Evolutionary conservation across 2,329 filamentous ascomycete genomes (phyloP).

Genomic region (Huntiella omanensis): DNA sequence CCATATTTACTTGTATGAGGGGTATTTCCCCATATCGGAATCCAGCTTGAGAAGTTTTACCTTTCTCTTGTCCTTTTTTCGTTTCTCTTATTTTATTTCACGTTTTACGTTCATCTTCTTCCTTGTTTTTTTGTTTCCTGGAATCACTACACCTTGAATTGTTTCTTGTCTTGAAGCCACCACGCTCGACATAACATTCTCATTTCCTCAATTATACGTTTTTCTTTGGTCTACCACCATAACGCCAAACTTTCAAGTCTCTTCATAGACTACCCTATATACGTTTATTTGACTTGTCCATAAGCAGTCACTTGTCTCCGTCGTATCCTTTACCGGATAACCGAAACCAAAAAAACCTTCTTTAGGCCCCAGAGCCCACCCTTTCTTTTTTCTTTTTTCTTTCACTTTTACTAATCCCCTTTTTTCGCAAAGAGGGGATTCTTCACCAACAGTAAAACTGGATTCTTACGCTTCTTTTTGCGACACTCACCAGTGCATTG

Average conservation of each 20-base stretch:
- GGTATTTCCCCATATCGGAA: constrained; percentile 9
- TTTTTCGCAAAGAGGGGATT: constrained; percentile 9
- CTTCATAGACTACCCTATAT: background rate
- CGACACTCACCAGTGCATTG: constrained; percentile 7
- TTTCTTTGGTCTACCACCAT: too few species aligned
- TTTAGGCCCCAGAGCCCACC: constrained; percentile 3
- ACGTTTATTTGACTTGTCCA: background rate
- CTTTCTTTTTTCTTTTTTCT: constrained; percentile 2
- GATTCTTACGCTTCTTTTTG: constrained; percentile 6
- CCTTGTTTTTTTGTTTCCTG: background rate
- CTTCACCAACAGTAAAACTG: constrained; percentile 7
- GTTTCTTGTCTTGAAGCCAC: background rate
- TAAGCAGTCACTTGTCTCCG: background rate
- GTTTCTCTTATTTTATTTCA: background rate
- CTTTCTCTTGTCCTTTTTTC: background rate
- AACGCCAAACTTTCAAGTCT: background rate
- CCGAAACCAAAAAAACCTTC: background rate
- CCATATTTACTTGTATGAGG: constrained; percentile 7
- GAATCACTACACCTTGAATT: background rate
- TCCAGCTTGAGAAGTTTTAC: constrained; percentile 6
- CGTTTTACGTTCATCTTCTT: background rate
- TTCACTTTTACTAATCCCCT: constrained; percentile 4
- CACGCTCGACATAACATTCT: too few species aligned
- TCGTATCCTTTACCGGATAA: constrained; percentile 6
- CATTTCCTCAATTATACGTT: too few species aligned